Base-by-base conservation (phyloP, 2,329 filamentous ascomycete genomes). In the Aciculosporium take region DNA sequence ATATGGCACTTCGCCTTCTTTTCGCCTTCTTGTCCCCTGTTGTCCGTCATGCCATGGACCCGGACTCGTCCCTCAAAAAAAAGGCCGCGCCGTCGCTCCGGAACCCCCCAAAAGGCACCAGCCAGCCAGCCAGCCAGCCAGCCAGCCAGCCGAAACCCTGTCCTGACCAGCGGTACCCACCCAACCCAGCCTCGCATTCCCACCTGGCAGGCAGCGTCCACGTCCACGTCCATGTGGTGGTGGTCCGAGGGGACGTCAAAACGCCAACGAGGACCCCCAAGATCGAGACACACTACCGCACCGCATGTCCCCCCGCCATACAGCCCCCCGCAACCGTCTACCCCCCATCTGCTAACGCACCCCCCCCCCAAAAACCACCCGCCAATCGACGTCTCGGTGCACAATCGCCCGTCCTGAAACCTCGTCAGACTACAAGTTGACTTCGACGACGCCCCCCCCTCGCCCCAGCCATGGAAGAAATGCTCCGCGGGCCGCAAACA, bases 341-440 rank as follows among this genome's bases (percentile, higher is more conserved):
- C 41, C 32, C 39, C 3, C 3, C 13, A 7, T 10, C 36, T 35
- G 37, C 36, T 23, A 43, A 31, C 5, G 15, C 13, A 15, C 7
- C 24, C 5, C 21, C 39, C 33, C n/a, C 29, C 29, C n/a, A 9
- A 10, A 17, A 18, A 7, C 15, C 7, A 17, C 30, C 40, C 18
- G 30, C 24, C 30, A 23, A 45, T 45, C 43, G 43, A 21, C n/a
- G 18, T n/a, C 34, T 25, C 29, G 21, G 43, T 45, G 39, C 34
- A 32, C 28, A 45, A 45, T 45, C 43, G 39, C 31, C 31, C 31
- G n/a, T n/a, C n/a, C n/a, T n/a, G n/a, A n/a, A n/a, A n/a, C 23
- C 24, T 12, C 23, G 21, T 17, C 23, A 7, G 35, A 25, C 6
- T n/a, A 24, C n/a, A n/a, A n/a, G n/a, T n/a, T n/a, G n/a, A n/a